These are phyloP conservation scores for Sclerotinia subarctica DNA, from an alignment of 2,329 filamentous ascomycete species.

Conservation along the genomic window DNA sequence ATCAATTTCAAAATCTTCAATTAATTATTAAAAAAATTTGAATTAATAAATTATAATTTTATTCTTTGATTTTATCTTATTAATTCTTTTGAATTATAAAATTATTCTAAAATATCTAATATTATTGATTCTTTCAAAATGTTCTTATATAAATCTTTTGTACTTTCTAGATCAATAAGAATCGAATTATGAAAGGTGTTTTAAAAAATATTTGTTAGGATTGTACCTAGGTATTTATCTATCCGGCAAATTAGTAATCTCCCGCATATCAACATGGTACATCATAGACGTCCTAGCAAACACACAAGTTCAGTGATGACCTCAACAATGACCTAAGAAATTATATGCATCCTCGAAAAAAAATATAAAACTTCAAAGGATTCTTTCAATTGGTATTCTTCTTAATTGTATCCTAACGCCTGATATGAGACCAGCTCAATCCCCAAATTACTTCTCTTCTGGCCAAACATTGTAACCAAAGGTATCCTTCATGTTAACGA, in stretches of 20 bases:
- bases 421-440: conserved; percentile 13
- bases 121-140: too few relatives aligned
- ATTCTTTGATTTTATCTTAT: too few relatives aligned
- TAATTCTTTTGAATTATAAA: too few relatives aligned
- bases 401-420: neutral
- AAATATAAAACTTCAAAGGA: neutral
- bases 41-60: too few relatives aligned
- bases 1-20: too few relatives aligned
- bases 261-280: neutral
- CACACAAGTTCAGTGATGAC: neutral
- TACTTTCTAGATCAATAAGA: too few relatives aligned
- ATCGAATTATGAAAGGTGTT: too few relatives aligned
- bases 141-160: too few relatives aligned
- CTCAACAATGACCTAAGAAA: neutral
- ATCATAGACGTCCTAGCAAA: neutral
- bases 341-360: neutral
- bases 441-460: conserved; percentile 45
- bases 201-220: too few relatives aligned
- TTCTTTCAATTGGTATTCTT: neutral
- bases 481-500: conserved; percentile 80
- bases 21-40: too few relatives aligned
- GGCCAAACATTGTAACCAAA: conserved; percentile 73
- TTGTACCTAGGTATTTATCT: neutral
- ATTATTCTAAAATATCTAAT: too few relatives aligned
- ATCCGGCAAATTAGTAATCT: neutral